Base-by-base conservation (phyloP, 2,329 filamentous ascomycete genomes). In the Xenoacremonium recifei region DNA sequence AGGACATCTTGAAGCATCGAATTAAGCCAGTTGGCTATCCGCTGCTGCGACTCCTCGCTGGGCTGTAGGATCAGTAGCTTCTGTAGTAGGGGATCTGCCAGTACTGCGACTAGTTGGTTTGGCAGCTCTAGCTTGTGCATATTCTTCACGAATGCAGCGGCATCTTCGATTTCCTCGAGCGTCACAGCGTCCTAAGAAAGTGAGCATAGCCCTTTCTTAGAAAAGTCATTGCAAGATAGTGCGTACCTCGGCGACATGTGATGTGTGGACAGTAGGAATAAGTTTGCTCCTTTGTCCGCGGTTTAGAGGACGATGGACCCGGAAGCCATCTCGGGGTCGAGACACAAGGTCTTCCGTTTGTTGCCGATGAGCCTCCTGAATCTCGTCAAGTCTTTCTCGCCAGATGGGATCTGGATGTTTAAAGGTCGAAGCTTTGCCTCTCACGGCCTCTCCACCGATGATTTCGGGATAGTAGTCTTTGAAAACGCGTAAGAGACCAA, bases 381-480 rank as follows among this genome's bases (percentile, higher is more conserved):
- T 82, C 37, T 79, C 73, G 35, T 79, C 77, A 7, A 91, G 73
- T 52, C 81, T 80, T 41, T 75, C 71, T 40, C 81, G 76, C 89
- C 89, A 95, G 66, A 86, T 79, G 4, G 72, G 70, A 59, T 92
- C 85, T n/a, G 87, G 87, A 58, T 88, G 84, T 73, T 79, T 82
- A 62, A 85, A 85, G 1, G 79, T 72, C 4, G 79, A 77, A 1
- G 80, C 80, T 45, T 77, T 76, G 27, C 80, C 80, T 39, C 73
- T 71, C 21, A 80, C 77, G 4, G 79, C 72, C 49, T 85, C 84
- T 17, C 85, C 87, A 12, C 92, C 77, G 45, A 95, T 88, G 40
- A 95, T 88, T 61, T 95, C 89, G 0, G 89, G 89, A 57, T 92
- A 95, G 64, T 92, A 95, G 61, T 92, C 89, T 60, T 93, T 93